Conservation (phyloP, 2,329 filamentous ascomycete species). For the Colletotrichum neosansevieriae region DNA sequence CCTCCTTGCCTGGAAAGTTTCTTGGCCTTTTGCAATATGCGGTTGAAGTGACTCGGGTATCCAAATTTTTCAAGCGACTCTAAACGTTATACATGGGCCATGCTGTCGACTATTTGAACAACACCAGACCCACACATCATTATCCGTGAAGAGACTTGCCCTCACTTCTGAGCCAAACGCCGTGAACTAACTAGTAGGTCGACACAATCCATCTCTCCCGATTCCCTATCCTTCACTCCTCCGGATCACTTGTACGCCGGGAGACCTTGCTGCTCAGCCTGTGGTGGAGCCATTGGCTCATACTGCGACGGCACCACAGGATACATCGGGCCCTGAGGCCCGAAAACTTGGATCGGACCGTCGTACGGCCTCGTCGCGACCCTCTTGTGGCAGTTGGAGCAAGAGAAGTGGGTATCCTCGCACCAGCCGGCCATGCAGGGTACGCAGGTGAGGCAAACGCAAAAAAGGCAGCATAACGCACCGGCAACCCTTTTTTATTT, state of each 20-base stretch:
- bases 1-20: too few species aligned
- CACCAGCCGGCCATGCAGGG: slow-evolving; percentile 50
- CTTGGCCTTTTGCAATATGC: too few species aligned
- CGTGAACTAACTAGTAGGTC: background rate
- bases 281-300: slow-evolving; percentile 5
- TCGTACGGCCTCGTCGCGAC: slow-evolving; percentile 45
- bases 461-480: slow-evolving; percentile 48
- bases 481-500: slow-evolving; percentile 44
- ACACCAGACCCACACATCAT: too few species aligned
- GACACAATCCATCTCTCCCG: too few species aligned
- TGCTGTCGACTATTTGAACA: too few species aligned
- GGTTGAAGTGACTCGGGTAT: too few species aligned
- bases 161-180: background rate
- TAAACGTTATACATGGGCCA: too few species aligned
- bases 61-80: too few species aligned
- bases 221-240: too few species aligned
- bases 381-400: slow-evolving; percentile 47
- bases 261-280: slow-evolving; percentile 11
- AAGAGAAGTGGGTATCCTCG: slow-evolving; percentile 48
- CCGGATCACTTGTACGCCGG: background rate
- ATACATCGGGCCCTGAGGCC: slow-evolving; percentile 35
- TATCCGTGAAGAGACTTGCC: too few species aligned
- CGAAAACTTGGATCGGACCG: slow-evolving; percentile 42
- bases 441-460: slow-evolving; percentile 48
- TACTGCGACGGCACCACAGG: slow-evolving; percentile 13